Evolutionary conservation across 2,329 filamentous ascomycete genomes (phyloP).

Genomic region (Cordyceps militaris): DNA sequence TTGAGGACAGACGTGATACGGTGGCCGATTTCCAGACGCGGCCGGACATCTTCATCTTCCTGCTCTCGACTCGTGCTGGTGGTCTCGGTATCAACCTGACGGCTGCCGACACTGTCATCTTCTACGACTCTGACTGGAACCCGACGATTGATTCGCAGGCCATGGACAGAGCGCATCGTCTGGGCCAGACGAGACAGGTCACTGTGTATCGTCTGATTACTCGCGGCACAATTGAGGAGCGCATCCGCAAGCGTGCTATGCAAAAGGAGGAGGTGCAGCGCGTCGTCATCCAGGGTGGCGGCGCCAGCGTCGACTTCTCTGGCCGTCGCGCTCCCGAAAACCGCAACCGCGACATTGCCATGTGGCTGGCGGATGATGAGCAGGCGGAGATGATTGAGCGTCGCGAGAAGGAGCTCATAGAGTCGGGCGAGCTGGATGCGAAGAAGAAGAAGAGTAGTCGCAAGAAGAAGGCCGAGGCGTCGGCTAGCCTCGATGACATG

Average conservation of each 20-base stretch:
- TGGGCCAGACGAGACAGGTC: conserved; percentile 91
- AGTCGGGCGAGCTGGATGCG: conserved; percentile 62
- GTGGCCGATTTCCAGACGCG: conserved; percentile 94
- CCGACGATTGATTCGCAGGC: conserved; percentile 97
- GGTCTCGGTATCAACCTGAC: conserved; percentile 97
- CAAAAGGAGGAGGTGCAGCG: conserved; percentile 99
- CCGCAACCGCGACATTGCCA: conserved; percentile 93
- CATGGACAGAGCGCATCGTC: conserved; percentile 97
- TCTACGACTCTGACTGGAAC: conserved; percentile 99
- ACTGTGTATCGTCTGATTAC: conserved; percentile 98
- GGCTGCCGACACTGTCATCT: conserved; percentile 95
- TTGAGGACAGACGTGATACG: conserved; percentile 93
- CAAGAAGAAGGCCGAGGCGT: conserved; percentile 45
- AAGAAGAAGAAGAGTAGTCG: conserved; percentile 56
- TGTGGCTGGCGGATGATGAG: conserved; percentile 98
- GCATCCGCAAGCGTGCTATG: conserved; percentile 90
- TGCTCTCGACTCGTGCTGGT: conserved; percentile 91
- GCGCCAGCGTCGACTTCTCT: conserved; percentile 92
- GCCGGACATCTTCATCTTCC: conserved; percentile 93
- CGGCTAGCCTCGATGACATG: conserved; percentile 83
- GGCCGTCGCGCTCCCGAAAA: conserved; percentile 81
- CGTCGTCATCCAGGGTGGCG: conserved; percentile 89
- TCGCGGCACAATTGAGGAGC: conserved; percentile 92
- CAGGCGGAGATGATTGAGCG: conserved; percentile 90
- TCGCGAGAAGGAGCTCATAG: conserved; percentile 79